Conservation (phyloP, 345 rosid species). For the Hevea brasiliensis region DNA sequence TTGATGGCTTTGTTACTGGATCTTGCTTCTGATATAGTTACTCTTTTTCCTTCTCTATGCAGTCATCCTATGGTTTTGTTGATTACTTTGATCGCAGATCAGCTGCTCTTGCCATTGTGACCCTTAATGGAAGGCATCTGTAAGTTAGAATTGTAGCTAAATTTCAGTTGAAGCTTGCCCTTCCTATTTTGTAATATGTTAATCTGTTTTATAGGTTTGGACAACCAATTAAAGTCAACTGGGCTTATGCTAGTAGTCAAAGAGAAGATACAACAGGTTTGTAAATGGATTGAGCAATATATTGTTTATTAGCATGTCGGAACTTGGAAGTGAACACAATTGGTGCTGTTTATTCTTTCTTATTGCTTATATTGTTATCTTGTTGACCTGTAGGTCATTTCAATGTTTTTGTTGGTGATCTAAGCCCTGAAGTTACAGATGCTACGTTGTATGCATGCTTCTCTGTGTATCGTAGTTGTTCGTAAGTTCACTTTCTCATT, state of each 20-base stretch:
- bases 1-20: background rate
- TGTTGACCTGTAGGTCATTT: slow-evolving; percentile 25
- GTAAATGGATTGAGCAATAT: background rate
- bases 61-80: slow-evolving; percentile 39
- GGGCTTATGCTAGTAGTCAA: slow-evolving; percentile 41
- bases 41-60: slow-evolving; percentile 5
- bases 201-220: slow-evolving; percentile 25
- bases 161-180: slow-evolving; percentile 1
- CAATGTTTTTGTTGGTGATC: slow-evolving; percentile 40
- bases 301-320: background rate
- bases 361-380: no score
- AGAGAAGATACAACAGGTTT: slow-evolving; percentile 40
- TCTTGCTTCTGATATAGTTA: background rate
- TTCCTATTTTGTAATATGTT: slow-evolving; percentile 11
- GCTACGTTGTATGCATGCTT: slow-evolving; percentile 35
- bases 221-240: slow-evolving; percentile 37
- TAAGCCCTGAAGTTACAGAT: slow-evolving; percentile 45
- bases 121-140: slow-evolving; percentile 37
- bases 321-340: no score
- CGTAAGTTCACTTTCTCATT: slow-evolving; percentile 22
- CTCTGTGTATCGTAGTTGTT: slow-evolving; percentile 31
- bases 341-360: slow-evolving; percentile 1
- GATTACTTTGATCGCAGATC: slow-evolving; percentile 35
- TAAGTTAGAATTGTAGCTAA: slow-evolving; percentile 17
- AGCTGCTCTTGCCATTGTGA: slow-evolving; percentile 32